A percentile compares a stretch with the other conserved stretches of the same genome.
phyloP scores from a whole-genome alignment of 2,329 filamentous ascomycete genomes.

The Neoascochyta sp. region DNA sequence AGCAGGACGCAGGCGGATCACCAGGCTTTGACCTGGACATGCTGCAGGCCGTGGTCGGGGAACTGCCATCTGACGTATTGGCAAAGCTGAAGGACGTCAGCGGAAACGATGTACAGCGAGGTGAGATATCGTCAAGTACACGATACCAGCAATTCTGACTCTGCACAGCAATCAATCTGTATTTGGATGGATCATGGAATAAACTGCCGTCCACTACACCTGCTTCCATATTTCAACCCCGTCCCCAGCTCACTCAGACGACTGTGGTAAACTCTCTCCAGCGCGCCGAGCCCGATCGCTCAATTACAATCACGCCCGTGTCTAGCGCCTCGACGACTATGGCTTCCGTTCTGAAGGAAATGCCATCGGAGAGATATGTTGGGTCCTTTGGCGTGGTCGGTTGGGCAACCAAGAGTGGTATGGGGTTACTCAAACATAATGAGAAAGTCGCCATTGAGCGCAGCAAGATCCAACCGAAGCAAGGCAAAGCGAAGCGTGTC shows the following conservation, averaged over 20 bases:
- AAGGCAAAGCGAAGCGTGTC: conserved; percentile 41
- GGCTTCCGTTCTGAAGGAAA: conserved; percentile 29
- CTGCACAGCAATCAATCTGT: conserved; percentile 57
- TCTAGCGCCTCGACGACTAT: conserved; percentile 19
- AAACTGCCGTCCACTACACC: conserved; percentile 6
- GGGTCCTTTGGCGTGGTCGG: conserved; percentile 88
- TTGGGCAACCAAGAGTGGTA: conserved; percentile 86
- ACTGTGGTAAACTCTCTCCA: conserved; percentile 21
- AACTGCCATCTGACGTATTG: conserved; percentile 46
- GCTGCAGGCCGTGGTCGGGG: conserved; percentile 58
- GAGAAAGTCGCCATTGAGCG: conserved; percentile 85
- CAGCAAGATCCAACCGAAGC: conserved; percentile 63
- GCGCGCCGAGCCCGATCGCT: conserved; percentile 25
- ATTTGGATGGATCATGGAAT: conserved; percentile 62
- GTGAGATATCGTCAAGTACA: no score
- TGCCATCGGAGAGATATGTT: conserved; percentile 68
- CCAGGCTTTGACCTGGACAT: conserved; percentile 53
- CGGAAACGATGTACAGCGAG: conserved; percentile 53
- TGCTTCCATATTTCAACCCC: conserved; percentile 16
- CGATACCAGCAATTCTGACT: conserved; percentile 11
- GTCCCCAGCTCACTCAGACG: conserved; percentile 17
- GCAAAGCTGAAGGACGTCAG: conserved; percentile 49
- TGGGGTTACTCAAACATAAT: conserved; percentile 70
- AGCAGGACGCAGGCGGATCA: conserved; percentile 8
- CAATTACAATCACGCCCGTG: conserved; percentile 18